Conservation (phyloP, 2,329 filamentous ascomycete genomes). For the Monosporascus cannonballus region DNA sequence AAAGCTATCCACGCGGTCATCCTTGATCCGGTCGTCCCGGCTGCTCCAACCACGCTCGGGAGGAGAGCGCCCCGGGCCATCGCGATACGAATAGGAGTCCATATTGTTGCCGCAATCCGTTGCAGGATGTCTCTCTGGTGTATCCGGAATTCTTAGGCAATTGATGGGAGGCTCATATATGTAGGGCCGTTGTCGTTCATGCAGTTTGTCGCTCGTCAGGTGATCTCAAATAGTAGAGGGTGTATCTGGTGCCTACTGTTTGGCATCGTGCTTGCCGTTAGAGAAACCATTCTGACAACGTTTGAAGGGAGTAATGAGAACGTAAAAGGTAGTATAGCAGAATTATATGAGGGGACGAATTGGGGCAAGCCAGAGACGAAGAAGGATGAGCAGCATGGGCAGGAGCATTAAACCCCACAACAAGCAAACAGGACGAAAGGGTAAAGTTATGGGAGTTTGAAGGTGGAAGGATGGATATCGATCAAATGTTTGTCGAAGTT, state of each 20-base stretch:
- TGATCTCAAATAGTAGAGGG: slow-evolving; percentile 16
- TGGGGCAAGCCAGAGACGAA: slow-evolving; percentile 24
- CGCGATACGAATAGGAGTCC: slow-evolving; percentile 53
- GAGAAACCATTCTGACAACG: slow-evolving; percentile 41
- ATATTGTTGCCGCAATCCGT: slow-evolving; percentile 28
- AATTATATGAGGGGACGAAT: slow-evolving; percentile 15
- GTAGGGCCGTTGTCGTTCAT: slow-evolving; percentile 14
- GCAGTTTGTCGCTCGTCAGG: slow-evolving; percentile 20
- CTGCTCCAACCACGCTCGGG: slow-evolving; percentile 44
- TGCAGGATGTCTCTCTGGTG: slow-evolving; percentile 1
- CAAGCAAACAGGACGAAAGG: slow-evolving; percentile 24
- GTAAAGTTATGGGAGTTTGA: slow-evolving; percentile 7
- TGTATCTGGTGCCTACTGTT: slow-evolving; percentile 36
- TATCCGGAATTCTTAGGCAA: background rate
- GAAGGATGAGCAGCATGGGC: slow-evolving; percentile 15
- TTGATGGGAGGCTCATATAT: slow-evolving; percentile 10
- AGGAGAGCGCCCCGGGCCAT: slow-evolving; percentile 46
- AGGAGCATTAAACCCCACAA: slow-evolving; percentile 24
- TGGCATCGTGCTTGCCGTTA: slow-evolving; percentile 50
- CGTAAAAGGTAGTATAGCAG: slow-evolving; percentile 14
- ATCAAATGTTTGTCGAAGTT: background rate
- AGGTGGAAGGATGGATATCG: slow-evolving; percentile 8
- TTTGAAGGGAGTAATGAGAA: slow-evolving; percentile 19
- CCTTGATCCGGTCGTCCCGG: slow-evolving; percentile 48
- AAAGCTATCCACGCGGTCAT: slow-evolving; percentile 53